phyloP scores from a whole-genome alignment of 2,329 filamentous ascomycete genomes.

The Coniochaeta sp. region DNA sequence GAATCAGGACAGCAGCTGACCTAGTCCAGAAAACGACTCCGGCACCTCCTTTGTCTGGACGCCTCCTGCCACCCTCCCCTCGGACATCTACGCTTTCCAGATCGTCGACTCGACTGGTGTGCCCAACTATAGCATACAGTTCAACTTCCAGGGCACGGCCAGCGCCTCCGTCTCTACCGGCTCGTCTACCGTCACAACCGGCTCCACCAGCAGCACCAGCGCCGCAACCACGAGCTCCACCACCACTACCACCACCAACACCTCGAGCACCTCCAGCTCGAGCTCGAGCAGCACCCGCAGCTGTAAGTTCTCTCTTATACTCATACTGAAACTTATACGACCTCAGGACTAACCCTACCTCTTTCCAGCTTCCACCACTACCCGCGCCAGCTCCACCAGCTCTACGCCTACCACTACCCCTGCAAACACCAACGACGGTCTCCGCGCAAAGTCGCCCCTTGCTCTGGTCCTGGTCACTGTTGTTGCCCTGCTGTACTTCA shows the following conservation, averaged over 20 bases:
- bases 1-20: not conserved
- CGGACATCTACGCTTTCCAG: slow-evolving; percentile 36
- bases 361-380: slow-evolving; percentile 1
- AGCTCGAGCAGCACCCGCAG: not conserved
- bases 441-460: slow-evolving; percentile 29
- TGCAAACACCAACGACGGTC: slow-evolving; percentile 25
- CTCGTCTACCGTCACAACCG: slow-evolving; percentile 6
- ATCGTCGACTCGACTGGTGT: slow-evolving; percentile 29
- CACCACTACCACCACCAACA: slow-evolving; percentile 11
- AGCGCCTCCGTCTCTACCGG: slow-evolving; percentile 8
- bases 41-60: slow-evolving; percentile 30
- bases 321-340: not conserved
- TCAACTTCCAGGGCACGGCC: slow-evolving; percentile 19
- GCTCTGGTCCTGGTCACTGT: slow-evolving; percentile 30
- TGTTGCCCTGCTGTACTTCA: slow-evolving; percentile 32
- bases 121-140: slow-evolving; percentile 37
- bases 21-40: slow-evolving; percentile 21
- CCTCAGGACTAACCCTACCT: not conserved
- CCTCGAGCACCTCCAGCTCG: slow-evolving; percentile 12
- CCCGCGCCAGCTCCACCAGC: slow-evolving; percentile 12
- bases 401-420: slow-evolving; percentile 15
- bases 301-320: not conserved
- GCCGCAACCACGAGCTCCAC: slow-evolving; percentile 10
- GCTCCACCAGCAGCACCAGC: slow-evolving; percentile 7
- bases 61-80: slow-evolving; percentile 24